Conservation (phyloP, 2,329 filamentous ascomycete species). For the Fusarium nodosum region DNA sequence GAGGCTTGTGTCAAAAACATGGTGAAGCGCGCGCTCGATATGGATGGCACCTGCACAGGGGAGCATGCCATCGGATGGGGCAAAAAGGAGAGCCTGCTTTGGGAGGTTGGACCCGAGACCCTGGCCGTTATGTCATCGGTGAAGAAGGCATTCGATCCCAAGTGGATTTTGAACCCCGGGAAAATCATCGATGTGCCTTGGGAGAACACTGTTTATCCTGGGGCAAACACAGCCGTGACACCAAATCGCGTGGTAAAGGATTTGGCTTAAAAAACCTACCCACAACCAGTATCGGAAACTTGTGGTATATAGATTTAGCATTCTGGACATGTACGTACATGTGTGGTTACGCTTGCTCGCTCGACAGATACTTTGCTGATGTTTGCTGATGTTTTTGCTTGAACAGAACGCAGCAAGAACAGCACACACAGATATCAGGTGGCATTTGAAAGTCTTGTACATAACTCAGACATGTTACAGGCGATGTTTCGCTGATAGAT, state of each 20-base stretch:
- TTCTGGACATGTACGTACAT: background rate
- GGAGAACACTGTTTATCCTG: slow-evolving; percentile 46
- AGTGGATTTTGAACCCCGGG: slow-evolving; percentile 91
- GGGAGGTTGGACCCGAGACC: slow-evolving; percentile 84
- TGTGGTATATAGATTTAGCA: background rate
- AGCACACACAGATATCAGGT: background rate
- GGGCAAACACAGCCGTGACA: slow-evolving; percentile 43
- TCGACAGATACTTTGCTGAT: background rate
- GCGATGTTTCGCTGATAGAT: background rate
- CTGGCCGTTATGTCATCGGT: slow-evolving; percentile 87
- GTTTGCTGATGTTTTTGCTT: background rate
- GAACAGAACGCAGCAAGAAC: background rate
- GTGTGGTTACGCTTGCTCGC: background rate
- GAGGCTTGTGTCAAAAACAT: slow-evolving; percentile 88
- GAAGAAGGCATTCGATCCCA: slow-evolving; percentile 84
- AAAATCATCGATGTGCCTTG: slow-evolving; percentile 85
- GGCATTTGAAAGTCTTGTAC: background rate
- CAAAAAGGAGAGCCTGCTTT: slow-evolving; percentile 83
- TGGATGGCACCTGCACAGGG: slow-evolving; percentile 94
- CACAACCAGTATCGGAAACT: too few relatives aligned
- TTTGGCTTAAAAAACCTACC: background rate
- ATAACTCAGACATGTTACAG: background rate
- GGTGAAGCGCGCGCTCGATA: slow-evolving; percentile 89
- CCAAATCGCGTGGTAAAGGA: slow-evolving; percentile 39
- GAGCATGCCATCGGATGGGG: slow-evolving; percentile 89